Evolutionary conservation across 768 basidiomycete species (phyloP), one percentile per base, ranked within the genome.

Genomic region (Pleurotus djamor): DNA sequence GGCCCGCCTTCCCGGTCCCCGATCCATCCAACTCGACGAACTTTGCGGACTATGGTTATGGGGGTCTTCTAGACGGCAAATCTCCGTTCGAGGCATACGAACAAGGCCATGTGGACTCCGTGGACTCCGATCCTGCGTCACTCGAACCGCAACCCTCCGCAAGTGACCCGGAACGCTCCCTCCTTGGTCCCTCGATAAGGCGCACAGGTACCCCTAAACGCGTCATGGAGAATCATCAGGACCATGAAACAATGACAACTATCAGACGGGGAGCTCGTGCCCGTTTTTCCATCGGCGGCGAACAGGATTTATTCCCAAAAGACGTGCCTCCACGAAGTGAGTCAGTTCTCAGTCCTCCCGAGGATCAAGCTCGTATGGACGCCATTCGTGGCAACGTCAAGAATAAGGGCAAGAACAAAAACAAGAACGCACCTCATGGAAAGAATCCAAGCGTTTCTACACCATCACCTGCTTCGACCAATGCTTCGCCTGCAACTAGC

Each of bases 321-420:
- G 54, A 56, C 33, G 38, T 41, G 3, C n/a, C 37, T 34, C 54
- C 54, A 9, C 54, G 54, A 32, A 44, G 12, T 32, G 41, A 56
- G 12, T 43, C 54, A 7, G 41, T 56, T 9, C n/a, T 56, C 8
- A 41, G 44, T 8, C 32, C 41, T 5, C 37, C 37, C 7, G 54
- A 56, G 44, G 54, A 56, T 38, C 54, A 56, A 28, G 54, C 54
- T 4, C 36, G 28, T 41, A 44, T 56, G 54, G 41, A 56, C 41
- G n/a, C 32, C n/a, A 56, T 56, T 16, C 54, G 36, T 32, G n/a
- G 33, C n/a, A 56, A 56, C 17, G 36, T 32, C 14, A 52, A 52
- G 34, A 52, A 12, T 7, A 47, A 47, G 45, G 17, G 17, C 14
- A 12, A 47, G 14, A 17, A 17, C 16, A 47, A 47, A 47, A 14